A percentile compares a stretch with the other conserved stretches of the same genome.
These are phyloP conservation scores for Xanthoconium stramineum DNA, from an alignment of 768 basidiomycete species.

Conservation along the genomic window DNA sequence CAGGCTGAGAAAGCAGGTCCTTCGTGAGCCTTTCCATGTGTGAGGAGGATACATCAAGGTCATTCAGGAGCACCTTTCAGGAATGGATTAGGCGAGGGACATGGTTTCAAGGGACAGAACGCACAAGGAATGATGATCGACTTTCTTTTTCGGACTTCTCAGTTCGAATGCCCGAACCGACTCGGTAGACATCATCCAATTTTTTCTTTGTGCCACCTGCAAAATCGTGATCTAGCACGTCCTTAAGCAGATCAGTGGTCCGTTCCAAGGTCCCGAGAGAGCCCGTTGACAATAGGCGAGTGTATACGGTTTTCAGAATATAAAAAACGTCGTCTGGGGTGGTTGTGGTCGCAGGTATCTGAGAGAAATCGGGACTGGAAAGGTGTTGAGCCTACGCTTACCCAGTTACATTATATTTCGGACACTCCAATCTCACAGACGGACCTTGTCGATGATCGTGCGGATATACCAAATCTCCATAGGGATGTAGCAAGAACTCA, in stretches of 20 bases:
- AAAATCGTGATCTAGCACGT: slow-evolving; percentile 81
- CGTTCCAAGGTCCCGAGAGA: slow-evolving; percentile 55
- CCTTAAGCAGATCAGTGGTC: slow-evolving; percentile 60
- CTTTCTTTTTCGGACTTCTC: slow-evolving; percentile 84
- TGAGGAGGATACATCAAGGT: slow-evolving; percentile 87
- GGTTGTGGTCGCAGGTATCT: slow-evolving; percentile 63
- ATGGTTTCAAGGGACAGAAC: slow-evolving; percentile 27
- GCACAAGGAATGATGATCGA: slow-evolving; percentile 75
- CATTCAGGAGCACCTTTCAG: slow-evolving; percentile 80
- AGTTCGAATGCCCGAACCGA: slow-evolving; percentile 46
- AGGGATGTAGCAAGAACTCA: slow-evolving; percentile 77
- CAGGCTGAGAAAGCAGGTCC: slow-evolving; percentile 54
- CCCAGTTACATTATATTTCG: neutral
- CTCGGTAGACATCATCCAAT: slow-evolving; percentile 84
- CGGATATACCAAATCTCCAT: slow-evolving; percentile 91
- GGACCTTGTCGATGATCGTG: slow-evolving; percentile 82
- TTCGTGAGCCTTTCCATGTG: slow-evolving; percentile 82
- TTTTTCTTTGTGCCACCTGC: slow-evolving; percentile 76
- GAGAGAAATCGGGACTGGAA: slow-evolving; percentile 67
- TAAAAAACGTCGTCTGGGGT: slow-evolving; percentile 96
- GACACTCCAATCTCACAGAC: slow-evolving; percentile 4
- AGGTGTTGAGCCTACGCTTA: slow-evolving; percentile 76
- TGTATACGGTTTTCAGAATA: slow-evolving; percentile 81
- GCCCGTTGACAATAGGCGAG: slow-evolving; percentile 76
- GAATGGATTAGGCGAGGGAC: neutral